A percentile compares a stretch with the other conserved stretches of the same genome.
phyloP scores from a whole-genome alignment of 192 early-diverging fungal species.

The Linnemannia schmuckeri region DNA sequence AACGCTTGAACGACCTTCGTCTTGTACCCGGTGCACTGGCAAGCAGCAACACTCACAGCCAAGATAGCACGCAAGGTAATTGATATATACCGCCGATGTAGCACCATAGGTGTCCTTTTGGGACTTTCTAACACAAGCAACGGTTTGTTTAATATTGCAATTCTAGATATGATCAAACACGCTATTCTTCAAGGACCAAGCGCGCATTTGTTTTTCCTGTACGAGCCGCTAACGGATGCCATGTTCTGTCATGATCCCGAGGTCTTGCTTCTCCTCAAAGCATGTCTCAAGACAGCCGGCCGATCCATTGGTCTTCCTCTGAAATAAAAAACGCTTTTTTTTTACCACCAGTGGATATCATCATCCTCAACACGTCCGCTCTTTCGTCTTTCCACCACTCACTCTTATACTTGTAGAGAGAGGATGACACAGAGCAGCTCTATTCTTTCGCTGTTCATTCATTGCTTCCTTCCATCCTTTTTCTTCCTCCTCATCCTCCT shows the following conservation, averaged over 20 bases:
- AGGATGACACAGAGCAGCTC: too few relatives aligned
- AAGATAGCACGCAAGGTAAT: neutral
- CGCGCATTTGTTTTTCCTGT: constrained; percentile 81
- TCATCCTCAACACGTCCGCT: too few relatives aligned
- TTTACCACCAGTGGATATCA: too few relatives aligned
- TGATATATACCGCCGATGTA: neutral
- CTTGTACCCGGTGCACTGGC: constrained; percentile 48
- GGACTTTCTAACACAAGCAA: neutral
- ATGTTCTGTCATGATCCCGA: constrained; percentile 64
- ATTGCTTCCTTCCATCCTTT: too few relatives aligned
- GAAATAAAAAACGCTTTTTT: neutral
- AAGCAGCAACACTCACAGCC: constrained; percentile 8
- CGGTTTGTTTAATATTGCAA: too few relatives aligned
- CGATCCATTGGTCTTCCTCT: constrained; percentile 48
- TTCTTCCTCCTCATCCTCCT: too few relatives aligned
- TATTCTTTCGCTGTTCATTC: too few relatives aligned
- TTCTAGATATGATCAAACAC: constrained; percentile 4
- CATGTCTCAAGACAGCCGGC: constrained; percentile 58
- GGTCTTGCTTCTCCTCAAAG: constrained; percentile 49
- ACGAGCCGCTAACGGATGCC: constrained; percentile 72
- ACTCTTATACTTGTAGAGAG: too few relatives aligned
- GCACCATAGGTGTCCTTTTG: neutral
- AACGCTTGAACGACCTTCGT: constrained; percentile 19
- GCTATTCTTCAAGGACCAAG: constrained; percentile 60
- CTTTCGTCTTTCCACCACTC: too few relatives aligned